These are phyloP conservation scores for Panicum miliaceum DNA, from an alignment of 176 grass and related monocot genomes.

Conservation along the genomic window DNA sequence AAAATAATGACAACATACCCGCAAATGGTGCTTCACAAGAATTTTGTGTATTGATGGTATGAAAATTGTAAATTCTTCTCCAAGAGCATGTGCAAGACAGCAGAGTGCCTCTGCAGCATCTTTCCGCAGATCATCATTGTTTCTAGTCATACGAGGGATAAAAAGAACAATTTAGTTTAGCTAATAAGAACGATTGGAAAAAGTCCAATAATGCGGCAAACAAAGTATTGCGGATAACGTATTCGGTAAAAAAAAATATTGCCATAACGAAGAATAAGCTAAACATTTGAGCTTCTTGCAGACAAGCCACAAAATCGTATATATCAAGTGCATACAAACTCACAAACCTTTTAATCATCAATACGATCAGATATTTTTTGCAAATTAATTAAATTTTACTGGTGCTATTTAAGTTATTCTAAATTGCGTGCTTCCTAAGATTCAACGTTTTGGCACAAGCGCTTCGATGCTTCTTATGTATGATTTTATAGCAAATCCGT, in stretches of 20 bases:
- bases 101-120: conserved; percentile 91
- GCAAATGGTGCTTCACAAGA: conserved; percentile 88
- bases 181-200: background rate
- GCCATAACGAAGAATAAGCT: background rate
- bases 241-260: background rate
- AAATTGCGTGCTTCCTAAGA: background rate
- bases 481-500: background rate
- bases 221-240: background rate
- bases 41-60: conserved; percentile 86
- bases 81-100: conserved; percentile 91
- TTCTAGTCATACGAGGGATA: conserved; percentile 56
- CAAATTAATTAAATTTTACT: background rate
- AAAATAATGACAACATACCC: conserved; percentile 57
- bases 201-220: background rate
- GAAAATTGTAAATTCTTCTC: conserved; percentile 92
- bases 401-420: background rate
- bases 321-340: background rate
- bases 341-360: background rate
- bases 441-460: background rate
- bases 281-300: background rate
- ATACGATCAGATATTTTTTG: background rate
- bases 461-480: background rate
- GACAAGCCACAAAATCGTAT: conserved; percentile 1
- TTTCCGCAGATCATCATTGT: conserved; percentile 89
- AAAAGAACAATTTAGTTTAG: conserved; percentile 21